Base-by-base conservation (phyloP, 2,329 filamentous ascomycete species). In the Alternaria sp. region DNA sequence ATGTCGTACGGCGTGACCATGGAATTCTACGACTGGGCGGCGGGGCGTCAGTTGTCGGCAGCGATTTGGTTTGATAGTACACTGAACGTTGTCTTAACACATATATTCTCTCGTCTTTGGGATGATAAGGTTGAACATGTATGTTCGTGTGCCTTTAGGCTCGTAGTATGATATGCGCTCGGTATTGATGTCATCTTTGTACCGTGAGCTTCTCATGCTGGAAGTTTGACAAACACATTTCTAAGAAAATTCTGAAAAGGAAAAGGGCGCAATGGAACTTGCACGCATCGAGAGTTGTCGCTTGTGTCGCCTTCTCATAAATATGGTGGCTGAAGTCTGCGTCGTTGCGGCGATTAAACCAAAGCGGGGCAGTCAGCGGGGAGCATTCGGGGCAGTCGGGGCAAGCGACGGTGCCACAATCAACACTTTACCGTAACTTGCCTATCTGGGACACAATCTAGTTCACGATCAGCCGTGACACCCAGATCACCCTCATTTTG, bases 1-100 rank as follows among this genome's bases (percentile, higher is more conserved):
- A 54, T 15, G 55, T 59, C 21, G 54, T 46, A 43, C 55, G 43
- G 44, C 32, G 13, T 50, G 45, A 57, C 43, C 17, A 46, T 28
- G 9, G 10, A 23, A 46, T 26, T 17, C 5, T 40, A 40, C 30
- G 13, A 40, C 49, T 52, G 49, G 49, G 15, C 2, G 19, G 28
- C 49, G 49, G 49, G 49, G 49, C 12, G 30, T 13, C 8, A n/a
- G 54, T 9, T 25, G 13, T 26, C 13, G 36, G 2, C 4, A 30
- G 40, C 17, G 17, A 30, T 21, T 12, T n/a, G 17, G 17, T 13
- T 55, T 26, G 52, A 19, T 11, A n/a, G 10, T 19, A 28, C n/a
- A 50, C 1, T 30, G n/a, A 0, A 17, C 3, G 5, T 15, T 30
- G n/a, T 4, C 25, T 17, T 32, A 6, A 11, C 6, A 0, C 17